Percentiles rank a stretch among this genome's conserved stretches.
These are phyloP conservation scores for Moesziomyces parantarcticus DNA, from an alignment of 1,284 basidiomycete species.

Conservation along the genomic window DNA sequence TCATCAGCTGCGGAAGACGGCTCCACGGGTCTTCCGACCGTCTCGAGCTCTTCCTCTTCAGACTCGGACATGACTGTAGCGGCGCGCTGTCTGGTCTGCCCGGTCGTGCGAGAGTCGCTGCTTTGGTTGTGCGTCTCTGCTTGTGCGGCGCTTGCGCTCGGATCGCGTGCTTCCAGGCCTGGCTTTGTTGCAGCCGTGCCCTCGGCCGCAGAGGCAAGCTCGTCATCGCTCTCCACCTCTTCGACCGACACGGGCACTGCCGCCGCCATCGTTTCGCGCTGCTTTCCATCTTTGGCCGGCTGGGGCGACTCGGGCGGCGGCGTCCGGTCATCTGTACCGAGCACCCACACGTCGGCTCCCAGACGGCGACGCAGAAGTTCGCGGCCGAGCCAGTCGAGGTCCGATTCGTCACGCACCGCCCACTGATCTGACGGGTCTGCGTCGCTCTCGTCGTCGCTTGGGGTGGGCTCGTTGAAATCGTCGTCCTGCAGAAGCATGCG, in stretches of 20 bases:
- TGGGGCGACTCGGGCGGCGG: background rate
- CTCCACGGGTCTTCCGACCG: constrained; percentile 30
- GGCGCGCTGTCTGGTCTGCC: constrained; percentile 10
- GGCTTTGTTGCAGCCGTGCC: too few relatives aligned
- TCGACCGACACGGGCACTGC: constrained; percentile 16
- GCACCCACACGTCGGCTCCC: constrained; percentile 47
- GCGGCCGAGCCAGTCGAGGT: constrained; percentile 55
- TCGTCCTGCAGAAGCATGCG: constrained; percentile 24
- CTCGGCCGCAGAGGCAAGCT: background rate
- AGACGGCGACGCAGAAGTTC: constrained; percentile 39
- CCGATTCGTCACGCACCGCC: constrained; percentile 43
- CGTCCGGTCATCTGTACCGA: constrained; percentile 27
- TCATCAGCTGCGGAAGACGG: too few relatives aligned
- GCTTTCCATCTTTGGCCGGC: background rate
- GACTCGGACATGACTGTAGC: constrained; percentile 47
- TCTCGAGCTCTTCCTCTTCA: constrained; percentile 42
- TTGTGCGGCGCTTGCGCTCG: background rate
- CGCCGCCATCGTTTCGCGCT: background rate
- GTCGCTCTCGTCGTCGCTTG: background rate
- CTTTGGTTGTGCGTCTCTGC: background rate
- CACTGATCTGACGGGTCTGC: constrained; percentile 24
- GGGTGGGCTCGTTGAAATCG: background rate
- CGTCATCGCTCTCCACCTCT: constrained; percentile 31
- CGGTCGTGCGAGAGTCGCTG: background rate
- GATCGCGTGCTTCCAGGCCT: too few relatives aligned